phyloP scores from a whole-genome alignment of 2,329 filamentous ascomycete genomes.

The Venturia effusa region DNA sequence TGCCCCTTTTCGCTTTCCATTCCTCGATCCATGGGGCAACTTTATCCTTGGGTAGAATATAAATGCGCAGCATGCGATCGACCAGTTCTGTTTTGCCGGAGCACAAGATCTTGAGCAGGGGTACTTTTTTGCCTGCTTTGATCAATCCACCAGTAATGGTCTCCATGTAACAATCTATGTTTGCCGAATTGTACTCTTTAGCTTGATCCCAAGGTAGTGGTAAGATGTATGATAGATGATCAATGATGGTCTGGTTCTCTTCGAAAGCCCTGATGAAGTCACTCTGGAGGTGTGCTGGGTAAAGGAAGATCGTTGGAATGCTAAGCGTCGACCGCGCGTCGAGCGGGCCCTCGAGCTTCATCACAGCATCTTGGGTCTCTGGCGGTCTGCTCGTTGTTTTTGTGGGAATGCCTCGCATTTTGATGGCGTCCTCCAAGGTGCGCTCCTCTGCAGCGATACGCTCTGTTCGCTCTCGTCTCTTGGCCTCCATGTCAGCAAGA shows the following conservation, averaged over 20 bases:
- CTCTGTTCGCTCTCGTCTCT: slow-evolving; percentile 45
- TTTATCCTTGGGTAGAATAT: slow-evolving; percentile 63
- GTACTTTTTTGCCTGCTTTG: slow-evolving; percentile 80
- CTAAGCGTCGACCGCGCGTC: slow-evolving; percentile 61
- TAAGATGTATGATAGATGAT: slow-evolving; percentile 78
- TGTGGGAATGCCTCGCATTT: slow-evolving; percentile 58
- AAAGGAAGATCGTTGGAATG: slow-evolving; percentile 75
- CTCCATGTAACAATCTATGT: slow-evolving; percentile 84
- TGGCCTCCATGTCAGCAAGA: slow-evolving; percentile 44
- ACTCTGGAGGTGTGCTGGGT: slow-evolving; percentile 69
- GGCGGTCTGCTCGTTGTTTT: slow-evolving; percentile 61
- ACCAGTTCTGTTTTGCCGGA: slow-evolving; percentile 76
- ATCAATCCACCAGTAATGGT: slow-evolving; percentile 68
- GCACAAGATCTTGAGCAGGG: slow-evolving; percentile 61
- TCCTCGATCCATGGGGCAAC: slow-evolving; percentile 70
- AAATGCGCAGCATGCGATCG: slow-evolving; percentile 73
- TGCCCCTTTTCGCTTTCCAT: slow-evolving; percentile 47
- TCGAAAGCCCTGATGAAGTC: slow-evolving; percentile 85
- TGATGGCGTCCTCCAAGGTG: slow-evolving; percentile 44
- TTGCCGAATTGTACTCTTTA: slow-evolving; percentile 51
- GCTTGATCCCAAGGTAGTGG: slow-evolving; percentile 76
- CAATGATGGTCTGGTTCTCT: slow-evolving; percentile 62
- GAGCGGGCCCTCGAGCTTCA: slow-evolving; percentile 61
- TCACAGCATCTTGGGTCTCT: slow-evolving; percentile 73
- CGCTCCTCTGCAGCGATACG: slow-evolving; percentile 44